Conservation (phyloP, 2,329 filamentous ascomycete species). For the Leptographium galeiforme region DNA sequence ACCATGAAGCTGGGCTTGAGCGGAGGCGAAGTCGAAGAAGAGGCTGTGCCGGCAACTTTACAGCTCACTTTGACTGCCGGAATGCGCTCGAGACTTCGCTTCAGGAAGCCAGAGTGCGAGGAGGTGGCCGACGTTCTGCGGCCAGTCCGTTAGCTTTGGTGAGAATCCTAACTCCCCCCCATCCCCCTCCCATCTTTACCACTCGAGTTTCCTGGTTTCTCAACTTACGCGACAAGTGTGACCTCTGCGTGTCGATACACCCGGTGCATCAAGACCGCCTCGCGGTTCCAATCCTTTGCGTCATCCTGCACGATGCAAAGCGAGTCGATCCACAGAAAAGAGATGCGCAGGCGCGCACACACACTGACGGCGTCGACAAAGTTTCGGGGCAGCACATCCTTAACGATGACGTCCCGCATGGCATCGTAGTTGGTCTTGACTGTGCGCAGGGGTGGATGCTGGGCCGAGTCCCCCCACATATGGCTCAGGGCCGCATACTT, state of each 20-base stretch:
- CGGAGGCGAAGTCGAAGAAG: too few species aligned
- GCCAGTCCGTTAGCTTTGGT: not conserved
- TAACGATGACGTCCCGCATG: not conserved
- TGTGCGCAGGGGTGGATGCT: not conserved
- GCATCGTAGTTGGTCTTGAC: not conserved
- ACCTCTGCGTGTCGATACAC: conserved; percentile 11
- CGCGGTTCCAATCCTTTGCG: conserved; percentile 2
- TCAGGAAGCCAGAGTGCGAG: not conserved
- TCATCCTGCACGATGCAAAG: conserved; percentile 8
- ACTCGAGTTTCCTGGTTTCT: too few species aligned
- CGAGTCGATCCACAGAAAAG: conserved; percentile 6
- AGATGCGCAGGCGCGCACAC: not conserved
- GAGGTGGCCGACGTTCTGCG: not conserved
- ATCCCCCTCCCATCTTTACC: not conserved
- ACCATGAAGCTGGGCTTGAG: not conserved
- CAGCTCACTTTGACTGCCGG: not conserved
- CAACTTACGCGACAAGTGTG: conserved; percentile 2
- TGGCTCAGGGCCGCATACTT: not conserved
- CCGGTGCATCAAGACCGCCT: conserved; percentile 9
- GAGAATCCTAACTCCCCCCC: too few species aligned
- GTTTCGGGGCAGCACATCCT: not conserved
- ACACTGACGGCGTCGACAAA: conserved; percentile 3
- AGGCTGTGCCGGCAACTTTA: not conserved
- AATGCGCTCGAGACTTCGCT: not conserved
- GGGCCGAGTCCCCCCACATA: not conserved